Percentiles rank a stretch among this genome's conserved stretches.
These are phyloP conservation scores for Rhipidocladum racemiflorum DNA, from an alignment of 176 grass and related monocot species.

Conservation along the genomic window DNA sequence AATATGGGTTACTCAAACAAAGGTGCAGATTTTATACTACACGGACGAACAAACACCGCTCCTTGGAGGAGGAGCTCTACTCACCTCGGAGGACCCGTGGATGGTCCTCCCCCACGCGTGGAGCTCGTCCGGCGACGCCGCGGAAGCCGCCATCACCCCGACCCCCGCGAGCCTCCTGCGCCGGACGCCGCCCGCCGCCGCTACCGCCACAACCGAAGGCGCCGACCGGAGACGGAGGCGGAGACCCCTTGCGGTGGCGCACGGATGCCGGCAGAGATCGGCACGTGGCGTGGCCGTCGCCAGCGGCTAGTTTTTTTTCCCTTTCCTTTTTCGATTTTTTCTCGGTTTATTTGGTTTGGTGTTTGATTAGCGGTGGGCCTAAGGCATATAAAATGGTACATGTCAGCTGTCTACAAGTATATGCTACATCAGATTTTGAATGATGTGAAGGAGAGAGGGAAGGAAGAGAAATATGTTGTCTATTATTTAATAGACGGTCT, in stretches of 20 bases:
- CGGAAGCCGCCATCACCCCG: constrained; percentile 3
- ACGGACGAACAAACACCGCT: background rate
- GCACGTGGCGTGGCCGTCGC: constrained; percentile 20
- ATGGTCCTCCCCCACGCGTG: constrained; percentile 23
- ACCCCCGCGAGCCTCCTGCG: constrained; percentile 8
- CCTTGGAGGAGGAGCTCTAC: background rate
- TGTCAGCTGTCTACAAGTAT: too few relatives aligned
- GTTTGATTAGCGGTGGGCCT: constrained; percentile 2
- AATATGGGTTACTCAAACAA: background rate
- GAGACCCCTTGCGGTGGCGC: background rate
- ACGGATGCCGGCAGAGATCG: constrained; percentile 15
- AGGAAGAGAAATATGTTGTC: too few relatives aligned
- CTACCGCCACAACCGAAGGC: background rate
- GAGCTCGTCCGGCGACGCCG: constrained; percentile 34
- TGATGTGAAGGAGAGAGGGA: too few relatives aligned
- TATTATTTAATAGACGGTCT: too few relatives aligned
- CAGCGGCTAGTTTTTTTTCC: background rate
- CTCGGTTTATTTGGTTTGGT: background rate
- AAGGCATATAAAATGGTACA: too few relatives aligned
- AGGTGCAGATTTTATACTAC: too few relatives aligned
- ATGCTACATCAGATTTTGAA: too few relatives aligned
- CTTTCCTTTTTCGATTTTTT: background rate
- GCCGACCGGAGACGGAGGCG: background rate
- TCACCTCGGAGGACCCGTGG: constrained; percentile 29
- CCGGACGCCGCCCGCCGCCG: background rate